Conservation (phyloP, 768 basidiomycete species). For the Harrya chromipes region DNA sequence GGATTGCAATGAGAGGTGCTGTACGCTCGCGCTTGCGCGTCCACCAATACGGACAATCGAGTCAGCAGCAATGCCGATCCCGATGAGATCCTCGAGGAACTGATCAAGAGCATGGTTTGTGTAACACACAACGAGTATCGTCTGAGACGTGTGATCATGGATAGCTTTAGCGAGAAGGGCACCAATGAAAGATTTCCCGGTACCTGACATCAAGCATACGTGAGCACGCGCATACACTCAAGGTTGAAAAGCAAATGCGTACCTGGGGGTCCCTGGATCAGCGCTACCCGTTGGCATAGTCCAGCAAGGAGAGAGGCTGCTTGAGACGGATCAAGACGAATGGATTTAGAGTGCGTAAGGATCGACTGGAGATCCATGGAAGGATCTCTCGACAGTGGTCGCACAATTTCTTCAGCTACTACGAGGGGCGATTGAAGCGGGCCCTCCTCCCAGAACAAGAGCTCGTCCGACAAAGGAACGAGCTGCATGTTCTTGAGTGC, state of each 20-base stretch:
- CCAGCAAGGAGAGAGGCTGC: slow-evolving; percentile 45
- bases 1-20: slow-evolving; percentile 43
- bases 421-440: slow-evolving; percentile 5
- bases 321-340: slow-evolving; percentile 55
- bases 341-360: slow-evolving; percentile 35
- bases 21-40: slow-evolving; percentile 50
- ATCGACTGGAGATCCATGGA: slow-evolving; percentile 38
- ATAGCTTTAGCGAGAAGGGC: slow-evolving; percentile 61
- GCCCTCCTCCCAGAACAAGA: slow-evolving; percentile 51
- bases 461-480: slow-evolving; percentile 50
- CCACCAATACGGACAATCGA: slow-evolving; percentile 58
- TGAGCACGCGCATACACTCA: background rate
- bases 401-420: slow-evolving; percentile 23
- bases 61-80: slow-evolving; percentile 49
- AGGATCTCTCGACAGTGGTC: slow-evolving; percentile 30
- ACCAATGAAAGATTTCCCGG: slow-evolving; percentile 74
- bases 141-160: slow-evolving; percentile 44
- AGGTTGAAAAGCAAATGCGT: slow-evolving; percentile 4
- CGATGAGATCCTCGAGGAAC: slow-evolving; percentile 59
- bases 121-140: slow-evolving; percentile 67
- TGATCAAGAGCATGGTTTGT: slow-evolving; percentile 77
- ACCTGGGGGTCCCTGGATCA: slow-evolving; percentile 78
- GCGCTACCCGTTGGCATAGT: slow-evolving; percentile 51
- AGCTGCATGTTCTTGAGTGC: slow-evolving; percentile 48
- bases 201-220: slow-evolving; percentile 41